These are phyloP conservation scores for Lepidium campestre DNA, from an alignment of 441 rosid genomes.

Conservation along the genomic window DNA sequence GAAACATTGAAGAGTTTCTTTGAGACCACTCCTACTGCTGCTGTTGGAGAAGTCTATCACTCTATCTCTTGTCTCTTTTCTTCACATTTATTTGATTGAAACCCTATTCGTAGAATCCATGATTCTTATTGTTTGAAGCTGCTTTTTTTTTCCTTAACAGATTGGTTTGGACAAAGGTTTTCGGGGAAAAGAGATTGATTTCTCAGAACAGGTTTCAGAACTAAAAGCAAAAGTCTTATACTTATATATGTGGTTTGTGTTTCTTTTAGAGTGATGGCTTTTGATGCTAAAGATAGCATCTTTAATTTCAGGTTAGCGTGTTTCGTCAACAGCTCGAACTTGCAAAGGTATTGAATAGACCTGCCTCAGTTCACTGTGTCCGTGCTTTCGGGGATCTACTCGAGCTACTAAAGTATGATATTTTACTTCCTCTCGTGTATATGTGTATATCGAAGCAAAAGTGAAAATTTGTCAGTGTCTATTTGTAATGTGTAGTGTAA, in stretches of 20 bases:
- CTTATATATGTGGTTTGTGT: not conserved
- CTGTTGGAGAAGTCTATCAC: slow-evolving; percentile 75
- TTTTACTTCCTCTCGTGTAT: not conserved
- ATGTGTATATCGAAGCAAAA: not conserved
- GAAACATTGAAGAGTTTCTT: slow-evolving; percentile 52
- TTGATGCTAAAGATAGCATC: not conserved
- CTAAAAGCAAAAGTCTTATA: not conserved
- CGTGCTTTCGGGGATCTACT: slow-evolving; percentile 83
- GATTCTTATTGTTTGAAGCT: not conserved
- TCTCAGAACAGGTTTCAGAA: slow-evolving; percentile 56
- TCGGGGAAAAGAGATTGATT: slow-evolving; percentile 61
- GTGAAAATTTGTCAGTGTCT: not conserved
- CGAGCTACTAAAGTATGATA: slow-evolving; percentile 59
- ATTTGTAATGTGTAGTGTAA: not conserved
- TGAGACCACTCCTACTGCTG: slow-evolving; percentile 71
- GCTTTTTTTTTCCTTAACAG: slow-evolving; percentile 24
- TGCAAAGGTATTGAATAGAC: slow-evolving; percentile 74
- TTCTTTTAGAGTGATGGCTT: not conserved
- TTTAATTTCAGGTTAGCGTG: slow-evolving; percentile 48
- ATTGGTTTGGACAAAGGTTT: slow-evolving; percentile 93
- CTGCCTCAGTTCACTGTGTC: slow-evolving; percentile 85
- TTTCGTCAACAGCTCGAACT: slow-evolving; percentile 76
- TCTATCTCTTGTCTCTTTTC: slow-evolving; percentile 15
- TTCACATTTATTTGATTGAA: not conserved
- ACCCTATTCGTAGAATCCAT: not conserved